Conservation (phyloP, 2,329 filamentous ascomycete genomes). For the Colletotrichum destructivum region DNA sequence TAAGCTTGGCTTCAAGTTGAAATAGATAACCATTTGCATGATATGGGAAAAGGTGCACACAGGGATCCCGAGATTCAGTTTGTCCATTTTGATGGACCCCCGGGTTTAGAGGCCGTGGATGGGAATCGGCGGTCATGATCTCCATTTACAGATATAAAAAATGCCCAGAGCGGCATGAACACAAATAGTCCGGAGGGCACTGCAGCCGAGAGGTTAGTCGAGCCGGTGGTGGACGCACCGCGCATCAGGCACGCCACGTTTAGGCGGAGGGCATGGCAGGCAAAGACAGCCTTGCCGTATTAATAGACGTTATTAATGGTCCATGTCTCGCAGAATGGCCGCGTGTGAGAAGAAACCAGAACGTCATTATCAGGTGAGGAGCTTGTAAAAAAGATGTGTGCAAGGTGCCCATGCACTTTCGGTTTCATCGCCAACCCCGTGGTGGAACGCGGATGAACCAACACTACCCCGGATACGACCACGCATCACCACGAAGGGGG, state of each 20-base stretch:
- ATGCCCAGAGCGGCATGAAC: background rate
- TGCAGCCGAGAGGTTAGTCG: slow-evolving; percentile 9
- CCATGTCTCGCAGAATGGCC: background rate
- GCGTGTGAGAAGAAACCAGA: background rate
- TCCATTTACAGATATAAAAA: background rate
- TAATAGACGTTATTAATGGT: slow-evolving; percentile 22
- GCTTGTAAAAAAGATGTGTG: slow-evolving; percentile 5
- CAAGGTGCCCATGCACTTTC: slow-evolving; percentile 28
- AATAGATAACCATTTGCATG: too few relatives aligned
- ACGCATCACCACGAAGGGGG: background rate
- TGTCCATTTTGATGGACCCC: background rate
- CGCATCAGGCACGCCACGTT: background rate
- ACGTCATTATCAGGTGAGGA: slow-evolving; percentile 31
- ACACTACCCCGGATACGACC: slow-evolving; percentile 29
- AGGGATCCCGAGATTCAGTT: background rate
- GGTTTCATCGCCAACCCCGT: slow-evolving; percentile 37
- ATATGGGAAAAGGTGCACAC: too few relatives aligned
- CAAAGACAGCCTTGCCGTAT: background rate
- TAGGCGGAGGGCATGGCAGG: background rate
- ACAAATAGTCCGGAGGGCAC: background rate
- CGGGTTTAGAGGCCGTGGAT: too few relatives aligned
- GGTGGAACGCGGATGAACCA: slow-evolving; percentile 1
- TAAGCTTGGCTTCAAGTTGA: background rate
- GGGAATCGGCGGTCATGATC: too few relatives aligned
- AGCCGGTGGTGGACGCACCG: too few relatives aligned